Evolutionary conservation across 306 rosid species (phyloP).

Genomic region (Lablab purpureus): DNA sequence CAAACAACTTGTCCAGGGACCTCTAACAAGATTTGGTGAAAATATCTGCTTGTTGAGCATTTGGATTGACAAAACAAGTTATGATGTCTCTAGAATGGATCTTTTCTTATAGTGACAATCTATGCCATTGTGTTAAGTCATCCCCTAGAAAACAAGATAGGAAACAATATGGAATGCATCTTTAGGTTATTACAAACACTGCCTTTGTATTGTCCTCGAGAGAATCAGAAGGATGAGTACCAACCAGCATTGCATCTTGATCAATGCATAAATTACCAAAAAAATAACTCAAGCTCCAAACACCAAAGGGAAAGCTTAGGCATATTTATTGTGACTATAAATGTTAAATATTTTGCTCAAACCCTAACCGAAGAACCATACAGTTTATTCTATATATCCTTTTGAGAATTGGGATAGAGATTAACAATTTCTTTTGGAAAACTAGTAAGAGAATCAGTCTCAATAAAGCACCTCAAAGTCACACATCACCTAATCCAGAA

Average conservation of each 20-base stretch:
- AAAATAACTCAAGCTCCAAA: neutral
- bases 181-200: neutral
- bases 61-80: neutral
- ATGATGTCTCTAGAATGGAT: neutral
- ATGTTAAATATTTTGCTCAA: neutral
- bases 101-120: neutral
- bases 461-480: neutral
- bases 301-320: neutral
- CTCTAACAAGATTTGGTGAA: neutral
- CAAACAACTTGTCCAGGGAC: neutral
- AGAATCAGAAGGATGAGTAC: neutral
- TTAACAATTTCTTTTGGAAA: neutral
- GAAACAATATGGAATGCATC: neutral
- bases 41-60: neutral
- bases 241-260: neutral
- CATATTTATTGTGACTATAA: conserved; percentile 2
- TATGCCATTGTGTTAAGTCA: neutral
- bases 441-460: neutral
- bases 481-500: neutral
- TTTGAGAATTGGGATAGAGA: neutral
- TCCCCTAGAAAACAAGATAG: neutral
- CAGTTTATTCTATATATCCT: neutral
- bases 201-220: neutral
- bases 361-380: neutral
- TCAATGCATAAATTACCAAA: neutral